Base-by-base conservation (phyloP, 2,329 filamentous ascomycete species). In the Fusarium nematophilum region DNA sequence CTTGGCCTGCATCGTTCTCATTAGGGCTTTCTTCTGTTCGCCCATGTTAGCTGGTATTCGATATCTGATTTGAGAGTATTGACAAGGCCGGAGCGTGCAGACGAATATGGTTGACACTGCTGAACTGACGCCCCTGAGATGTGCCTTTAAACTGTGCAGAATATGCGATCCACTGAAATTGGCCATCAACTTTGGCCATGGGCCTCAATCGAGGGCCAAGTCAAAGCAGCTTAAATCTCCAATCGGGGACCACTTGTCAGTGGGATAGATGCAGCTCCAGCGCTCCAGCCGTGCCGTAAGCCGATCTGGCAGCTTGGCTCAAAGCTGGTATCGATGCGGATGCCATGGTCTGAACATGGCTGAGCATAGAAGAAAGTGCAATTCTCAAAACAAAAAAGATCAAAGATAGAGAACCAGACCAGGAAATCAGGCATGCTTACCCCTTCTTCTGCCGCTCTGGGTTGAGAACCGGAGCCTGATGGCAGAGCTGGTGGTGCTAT, bases 391-490 rank as follows among this genome's bases (percentile, higher is more conserved):
- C 17, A 21, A 25, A 13, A 15, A 23, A 14, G 5, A 29, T 30
- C 23, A 42, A 13, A 45, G 26, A 17, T 17, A 45, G n/a, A 36
- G 25, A 21, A 43, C 31, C 18, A 43, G n/a, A n/a, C n/a, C n/a
- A n/a, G n/a, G n/a, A 38, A 34, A 27, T 11, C 9, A 25, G 40
- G 18, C 11, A 26, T 15, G 62, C 72, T 47, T 68, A 74, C 72
- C 72, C 49, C 53, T 63, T 50, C 62, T 64, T 33, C 49, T 67
- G 15, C 54, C 27, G 40, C 61, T 46, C 44, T 71, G 67, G n/a
- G 71, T 70, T 29, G 72, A 72, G 61, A 74, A 74, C 26, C 47
- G 65, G 44, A 67, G 65, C 50, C 57, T 64, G 54, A 45, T 53
- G 23, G 33, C 33, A 25, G 33, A 40, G 31, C 42, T 45, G 18